Base-by-base conservation (phyloP, 768 basidiomycete species). In the Kwoniella pini region DNA sequence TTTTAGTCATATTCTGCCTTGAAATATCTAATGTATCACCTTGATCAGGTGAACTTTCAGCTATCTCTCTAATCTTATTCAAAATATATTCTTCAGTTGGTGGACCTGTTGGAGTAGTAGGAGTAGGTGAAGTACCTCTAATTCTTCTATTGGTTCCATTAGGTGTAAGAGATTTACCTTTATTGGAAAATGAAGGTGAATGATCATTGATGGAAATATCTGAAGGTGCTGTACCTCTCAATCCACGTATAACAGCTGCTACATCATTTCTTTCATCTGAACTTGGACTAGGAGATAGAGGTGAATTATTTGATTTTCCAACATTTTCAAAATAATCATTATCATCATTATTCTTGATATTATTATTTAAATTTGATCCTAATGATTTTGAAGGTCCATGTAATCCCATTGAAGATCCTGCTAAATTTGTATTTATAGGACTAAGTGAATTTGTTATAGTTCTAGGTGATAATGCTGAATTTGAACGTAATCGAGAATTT, bases 21-120 rank as follows among this genome's bases (percentile, higher is more conserved):
- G 89, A 86, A 49, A 98, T 84, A 73, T 91, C 86, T 57, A 99
- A 81, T 5, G 93, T 95, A 58, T 85, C 85, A 7, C 92, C 91
- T 54, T 82, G 80, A 80, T 97, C 93, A 6, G 83, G 79, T 28
- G 59, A 61, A 19, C 38, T 45, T 4, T 30, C 66, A 36, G 71
- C 26, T 4, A 70, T 68, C 39, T 62, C 53, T 7, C 44, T 33
- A 17, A 74, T 60, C 50, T 61, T 61, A 48, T 33, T 55, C 17
- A 71, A 12, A 15, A 61, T 69, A 11, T 58, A 30, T 36, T 64
- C 54, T 43, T 67, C 51, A n/a, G 28, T 43, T 6, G 39, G 36
- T 40, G 54, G 30, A 19, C 54, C 42, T 15, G 42, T 42, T 13
- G 54, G 19, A 13, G 42, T 11, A 30, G 39, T 15, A 3, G 54